Percentiles rank a stretch among this genome's conserved stretches.
phyloP scores from a whole-genome alignment of 164 flowering plant species.

The Piper longum region DNA sequence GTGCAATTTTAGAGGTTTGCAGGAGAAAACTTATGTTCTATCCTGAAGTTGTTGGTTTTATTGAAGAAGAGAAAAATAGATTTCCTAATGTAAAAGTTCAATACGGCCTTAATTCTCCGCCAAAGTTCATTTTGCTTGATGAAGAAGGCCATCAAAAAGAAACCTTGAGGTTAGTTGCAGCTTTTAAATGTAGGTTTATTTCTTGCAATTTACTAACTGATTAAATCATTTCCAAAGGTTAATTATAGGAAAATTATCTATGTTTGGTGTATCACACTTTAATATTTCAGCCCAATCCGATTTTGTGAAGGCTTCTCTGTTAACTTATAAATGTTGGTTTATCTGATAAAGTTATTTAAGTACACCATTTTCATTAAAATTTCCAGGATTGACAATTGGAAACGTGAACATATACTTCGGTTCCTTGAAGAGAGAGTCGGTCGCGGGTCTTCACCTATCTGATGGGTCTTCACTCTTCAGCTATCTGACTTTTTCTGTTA shows the following conservation, averaged over 20 bases:
- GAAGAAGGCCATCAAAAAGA: slow-evolving; percentile 57
- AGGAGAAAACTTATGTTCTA: slow-evolving; percentile 90
- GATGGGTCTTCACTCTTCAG: slow-evolving; percentile 20
- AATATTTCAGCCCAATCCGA: background rate
- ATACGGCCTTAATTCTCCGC: slow-evolving; percentile 73
- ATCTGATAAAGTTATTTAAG: background rate
- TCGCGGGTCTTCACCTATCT: slow-evolving; percentile 12
- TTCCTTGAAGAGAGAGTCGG: slow-evolving; percentile 63
- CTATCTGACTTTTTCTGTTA: background rate
- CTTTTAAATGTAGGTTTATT: too few species aligned
- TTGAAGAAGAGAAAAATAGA: slow-evolving; percentile 79
- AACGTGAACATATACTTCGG: slow-evolving; percentile 68
- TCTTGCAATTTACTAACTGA: too few species aligned
- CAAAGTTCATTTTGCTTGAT: slow-evolving; percentile 75
- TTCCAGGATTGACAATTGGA: slow-evolving; percentile 84
- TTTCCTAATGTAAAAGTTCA: slow-evolving; percentile 62
- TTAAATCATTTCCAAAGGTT: too few species aligned
- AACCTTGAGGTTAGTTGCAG: slow-evolving; percentile 52
- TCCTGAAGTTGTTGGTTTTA: slow-evolving; percentile 79
- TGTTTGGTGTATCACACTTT: background rate
- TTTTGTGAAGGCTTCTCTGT: background rate
- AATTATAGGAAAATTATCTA: background rate
- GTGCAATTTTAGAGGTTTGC: slow-evolving; percentile 77
- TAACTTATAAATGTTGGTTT: background rate
- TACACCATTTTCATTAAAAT: background rate